Conservation (phyloP, 805 yeast species). For the Saccharomyces kudriavzevii region DNA sequence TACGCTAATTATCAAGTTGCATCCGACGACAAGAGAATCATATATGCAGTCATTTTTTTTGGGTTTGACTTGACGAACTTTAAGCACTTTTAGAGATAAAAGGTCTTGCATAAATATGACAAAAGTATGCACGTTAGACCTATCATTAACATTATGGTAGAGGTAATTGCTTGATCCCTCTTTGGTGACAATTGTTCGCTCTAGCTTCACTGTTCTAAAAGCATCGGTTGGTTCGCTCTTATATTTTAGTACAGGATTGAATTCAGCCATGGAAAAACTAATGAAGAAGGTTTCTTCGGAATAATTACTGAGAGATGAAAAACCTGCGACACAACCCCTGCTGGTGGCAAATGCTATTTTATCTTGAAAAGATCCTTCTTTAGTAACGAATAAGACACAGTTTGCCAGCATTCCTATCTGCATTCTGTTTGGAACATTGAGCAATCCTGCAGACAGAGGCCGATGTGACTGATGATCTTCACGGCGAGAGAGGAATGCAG, state of each 20-base stretch:
- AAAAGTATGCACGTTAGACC: neutral
- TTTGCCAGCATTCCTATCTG: neutral
- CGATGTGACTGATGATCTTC: neutral
- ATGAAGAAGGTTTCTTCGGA: neutral
- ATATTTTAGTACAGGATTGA: neutral
- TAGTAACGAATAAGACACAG: neutral
- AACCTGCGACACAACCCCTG: neutral
- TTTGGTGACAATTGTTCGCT: neutral
- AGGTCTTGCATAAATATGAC: neutral
- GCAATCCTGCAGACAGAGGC: neutral
- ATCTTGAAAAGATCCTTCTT: neutral
- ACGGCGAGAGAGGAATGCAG: neutral
- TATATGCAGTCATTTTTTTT: neutral
- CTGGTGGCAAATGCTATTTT: neutral
- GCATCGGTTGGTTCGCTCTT: neutral
- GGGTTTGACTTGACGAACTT: neutral
- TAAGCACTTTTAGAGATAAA: neutral
- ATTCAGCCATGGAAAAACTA: neutral
- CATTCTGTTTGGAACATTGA: neutral
- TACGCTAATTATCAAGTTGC: neutral
- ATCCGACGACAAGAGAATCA: neutral
- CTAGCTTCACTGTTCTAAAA: neutral
- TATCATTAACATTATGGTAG: neutral
- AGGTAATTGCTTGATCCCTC: neutral
- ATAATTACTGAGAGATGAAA: neutral